Evolutionary conservation across 2,329 filamentous ascomycete genomes (phyloP).

Genomic region (Grosmannia serpens): DNA sequence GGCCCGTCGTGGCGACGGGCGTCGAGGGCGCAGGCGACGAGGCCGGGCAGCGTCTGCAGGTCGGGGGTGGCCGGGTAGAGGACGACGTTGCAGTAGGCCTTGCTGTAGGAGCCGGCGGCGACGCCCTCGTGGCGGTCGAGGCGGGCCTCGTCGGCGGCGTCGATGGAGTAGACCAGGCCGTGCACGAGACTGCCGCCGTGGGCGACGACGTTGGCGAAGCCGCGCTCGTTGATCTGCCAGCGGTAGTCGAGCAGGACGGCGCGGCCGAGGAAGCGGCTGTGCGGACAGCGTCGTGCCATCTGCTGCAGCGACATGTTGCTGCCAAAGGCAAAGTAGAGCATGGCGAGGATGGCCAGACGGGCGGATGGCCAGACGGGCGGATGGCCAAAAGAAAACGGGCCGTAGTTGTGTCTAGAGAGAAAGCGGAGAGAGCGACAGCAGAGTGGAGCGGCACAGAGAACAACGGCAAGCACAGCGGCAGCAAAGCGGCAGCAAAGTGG

Average conservation of each 20-base stretch:
- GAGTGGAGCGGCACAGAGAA: too few relatives aligned
- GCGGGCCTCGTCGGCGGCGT: conserved; percentile 12
- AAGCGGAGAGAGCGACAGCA: too few relatives aligned
- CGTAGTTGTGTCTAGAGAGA: too few relatives aligned
- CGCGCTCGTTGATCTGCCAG: conserved; percentile 35
- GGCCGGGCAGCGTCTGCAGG: neutral
- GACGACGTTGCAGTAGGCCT: conserved; percentile 21
- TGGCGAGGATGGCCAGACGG: too few relatives aligned
- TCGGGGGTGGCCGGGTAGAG: conserved; percentile 21
- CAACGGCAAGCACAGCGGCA: too few relatives aligned
- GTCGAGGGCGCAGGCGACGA: conserved; percentile 5
- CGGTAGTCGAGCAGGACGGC: conserved; percentile 25
- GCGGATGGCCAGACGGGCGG: too few relatives aligned
- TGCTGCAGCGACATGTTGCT: conserved; percentile 32
- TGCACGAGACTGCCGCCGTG: conserved; percentile 17
- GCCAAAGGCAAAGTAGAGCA: conserved; percentile 32
- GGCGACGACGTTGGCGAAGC: conserved; percentile 30
- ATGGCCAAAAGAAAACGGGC: too few relatives aligned
- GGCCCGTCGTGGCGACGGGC: neutral
- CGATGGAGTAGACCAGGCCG: conserved; percentile 25
- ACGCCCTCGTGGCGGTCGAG: conserved; percentile 23
- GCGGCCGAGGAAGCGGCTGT: conserved; percentile 26
- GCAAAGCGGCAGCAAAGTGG: too few relatives aligned
- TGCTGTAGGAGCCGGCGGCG: conserved; percentile 26
- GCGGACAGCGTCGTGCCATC: conserved; percentile 32